These are phyloP conservation scores for Centella asiatica DNA, from an alignment of 129 eudicot genomes.

Conservation along the genomic window DNA sequence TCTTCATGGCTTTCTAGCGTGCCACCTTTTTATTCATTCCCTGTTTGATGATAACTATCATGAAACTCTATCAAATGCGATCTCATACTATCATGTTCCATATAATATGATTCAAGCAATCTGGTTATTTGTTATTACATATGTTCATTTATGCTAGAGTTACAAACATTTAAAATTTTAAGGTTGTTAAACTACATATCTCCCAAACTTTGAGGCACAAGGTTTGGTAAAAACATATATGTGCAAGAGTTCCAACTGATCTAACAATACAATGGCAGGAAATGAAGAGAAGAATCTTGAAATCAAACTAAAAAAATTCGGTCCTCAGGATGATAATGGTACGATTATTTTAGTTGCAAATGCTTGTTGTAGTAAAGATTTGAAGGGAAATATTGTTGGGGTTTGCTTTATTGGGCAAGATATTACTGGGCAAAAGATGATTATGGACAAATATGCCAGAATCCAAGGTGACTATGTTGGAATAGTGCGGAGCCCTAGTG, in stretches of 20 bases:
- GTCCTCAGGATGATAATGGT: conserved; percentile 31
- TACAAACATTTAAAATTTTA: not conserved
- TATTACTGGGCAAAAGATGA: conserved; percentile 49
- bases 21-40: no score
- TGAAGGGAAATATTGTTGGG: conserved; percentile 45
- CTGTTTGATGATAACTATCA: no score
- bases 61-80: no score
- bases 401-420: conserved; percentile 87
- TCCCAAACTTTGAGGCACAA: not conserved
- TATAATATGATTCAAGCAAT: not conserved
- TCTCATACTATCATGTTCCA: no score
- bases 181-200: not conserved
- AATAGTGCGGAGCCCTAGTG: conserved; percentile 49
- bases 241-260: not conserved
- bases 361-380: conserved; percentile 81
- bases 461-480: conserved; percentile 65
- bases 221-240: not conserved
- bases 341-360: conserved; percentile 51
- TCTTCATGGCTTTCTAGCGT: no score
- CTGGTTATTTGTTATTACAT: not conserved
- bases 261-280: conserved; percentile 34
- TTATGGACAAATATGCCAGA: conserved; percentile 50
- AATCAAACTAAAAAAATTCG: conserved; percentile 52
- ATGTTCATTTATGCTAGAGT: not conserved
- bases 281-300: conserved; percentile 60